phyloP scores from a whole-genome alignment of 2,329 filamentous ascomycete species.

The Cordyceps fumosorosea region DNA sequence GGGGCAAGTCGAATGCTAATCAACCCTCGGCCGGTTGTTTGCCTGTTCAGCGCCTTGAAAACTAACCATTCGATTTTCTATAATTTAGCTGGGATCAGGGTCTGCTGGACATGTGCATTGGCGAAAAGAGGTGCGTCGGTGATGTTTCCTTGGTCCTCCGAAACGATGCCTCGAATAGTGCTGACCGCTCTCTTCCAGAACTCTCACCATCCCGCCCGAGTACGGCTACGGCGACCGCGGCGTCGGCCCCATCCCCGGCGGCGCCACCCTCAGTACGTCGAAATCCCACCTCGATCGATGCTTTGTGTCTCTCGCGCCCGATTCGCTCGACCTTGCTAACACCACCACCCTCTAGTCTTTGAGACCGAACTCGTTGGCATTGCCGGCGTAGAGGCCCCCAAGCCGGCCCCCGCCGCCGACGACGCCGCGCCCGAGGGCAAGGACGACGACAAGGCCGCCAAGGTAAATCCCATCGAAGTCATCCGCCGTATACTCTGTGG shows the following conservation, averaged over 20 bases:
- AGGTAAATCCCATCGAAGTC: conserved; percentile 8
- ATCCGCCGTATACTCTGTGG: conserved; percentile 4
- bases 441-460: neutral
- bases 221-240: conserved; percentile 71
- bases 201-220: conserved; percentile 81
- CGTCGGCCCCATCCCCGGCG: conserved; percentile 77
- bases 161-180: conserved; percentile 1
- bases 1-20: conserved; percentile 50
- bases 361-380: conserved; percentile 88
- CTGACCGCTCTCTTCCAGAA: conserved; percentile 38
- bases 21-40: neutral
- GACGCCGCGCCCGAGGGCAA: conserved; percentile 4
- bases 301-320: neutral
- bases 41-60: neutral
- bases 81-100: conserved; percentile 74
- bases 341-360: conserved; percentile 53
- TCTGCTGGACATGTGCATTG: conserved; percentile 87
- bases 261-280: conserved; percentile 64
- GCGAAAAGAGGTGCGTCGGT: conserved; percentile 64
- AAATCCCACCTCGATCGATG: conserved; percentile 11
- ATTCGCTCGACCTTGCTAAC: conserved; percentile 14
- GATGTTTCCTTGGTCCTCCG: too few relatives aligned
- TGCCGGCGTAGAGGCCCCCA: conserved; percentile 50
- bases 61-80: conserved; percentile 8
- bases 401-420: neutral